A percentile compares a stretch with the other conserved stretches of the same genome.
phyloP scores from a whole-genome alignment of 2,329 filamentous ascomycete species.

The Tolypocladium paradoxum region DNA sequence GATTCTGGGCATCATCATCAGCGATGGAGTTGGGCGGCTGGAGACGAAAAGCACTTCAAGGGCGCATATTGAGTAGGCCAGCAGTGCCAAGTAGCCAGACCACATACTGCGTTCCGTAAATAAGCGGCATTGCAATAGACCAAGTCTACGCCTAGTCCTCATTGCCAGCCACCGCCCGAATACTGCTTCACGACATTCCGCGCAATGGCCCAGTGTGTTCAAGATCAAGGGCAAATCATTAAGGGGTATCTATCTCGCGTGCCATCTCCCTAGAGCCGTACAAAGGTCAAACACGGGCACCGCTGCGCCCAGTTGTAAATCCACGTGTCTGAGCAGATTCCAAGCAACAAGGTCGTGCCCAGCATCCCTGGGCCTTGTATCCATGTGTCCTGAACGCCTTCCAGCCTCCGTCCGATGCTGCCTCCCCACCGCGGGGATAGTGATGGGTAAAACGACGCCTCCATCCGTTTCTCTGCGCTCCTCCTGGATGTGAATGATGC shows the following conservation, averaged over 20 bases:
- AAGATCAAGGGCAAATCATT: conserved; percentile 5
- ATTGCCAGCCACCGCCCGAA: too few relatives aligned
- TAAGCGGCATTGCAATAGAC: too few relatives aligned
- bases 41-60: conserved; percentile 6
- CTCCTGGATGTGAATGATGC: background rate
- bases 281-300: background rate
- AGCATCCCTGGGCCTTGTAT: background rate
- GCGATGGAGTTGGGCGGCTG: conserved; percentile 37
- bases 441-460: background rate
- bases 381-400: conserved; percentile 3
- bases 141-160: background rate
- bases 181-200: background rate
- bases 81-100: background rate
- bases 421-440: background rate
- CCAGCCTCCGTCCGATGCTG: background rate
- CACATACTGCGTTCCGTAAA: background rate
- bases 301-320: background rate
- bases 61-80: conserved; percentile 11
- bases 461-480: background rate
- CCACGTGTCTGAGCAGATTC: background rate
- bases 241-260: conserved; percentile 9
- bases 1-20: conserved; percentile 72
- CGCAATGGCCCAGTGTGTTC: background rate
- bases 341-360: background rate
- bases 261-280: background rate